Base-by-base conservation (phyloP, 2,329 filamentous ascomycete species). In the Fusarium vanettenii region DNA sequence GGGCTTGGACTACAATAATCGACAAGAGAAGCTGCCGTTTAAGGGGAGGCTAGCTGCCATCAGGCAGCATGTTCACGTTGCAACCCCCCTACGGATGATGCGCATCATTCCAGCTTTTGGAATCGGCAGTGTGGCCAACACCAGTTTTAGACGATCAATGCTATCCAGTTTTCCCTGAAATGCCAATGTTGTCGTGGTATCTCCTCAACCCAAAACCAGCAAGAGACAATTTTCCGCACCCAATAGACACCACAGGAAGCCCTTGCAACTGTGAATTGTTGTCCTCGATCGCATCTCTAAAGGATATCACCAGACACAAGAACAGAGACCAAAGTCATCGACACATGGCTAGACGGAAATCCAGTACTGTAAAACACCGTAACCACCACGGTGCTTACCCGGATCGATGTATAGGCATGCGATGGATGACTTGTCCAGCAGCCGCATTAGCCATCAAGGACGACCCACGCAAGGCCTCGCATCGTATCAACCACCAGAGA, bases 61-160 rank as follows among this genome's bases (percentile, higher is more conserved):
- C 10, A 68, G 56, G 20, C 29, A 60, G 31, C 55, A 72, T 48
- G 43, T 60, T 6, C 29, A 56, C 9, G 29, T 72, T n/a, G 70
- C 70, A 43, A 70, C 69, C 4, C 64, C 70, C 18, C 39, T 72
- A 35, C 55, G 70, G 25, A 70, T 72, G 70, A 56, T 66, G 16
- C 33, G 70, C 13, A 56, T 70, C 7, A 52, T 72, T 20, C 70
- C 70, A 0, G 67, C 62, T 3, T 72, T 72, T 56, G 67, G 70
- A 8, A 50, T 72, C 6, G 70, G 70, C 0, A 70, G 60, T n/a
- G 65, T 72, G 10, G 70, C 64, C 8, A 72, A 70, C 5, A 72
- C 70, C 4, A 63, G 60, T 18, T 72, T 64, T 29, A 69, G 70
- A 35, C 70, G 56, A 39, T 60, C 56, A 27, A 39, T 37, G 56